phyloP scores from a whole-genome alignment of 805 yeast genomes.

The Candida coquimbonensis region DNA sequence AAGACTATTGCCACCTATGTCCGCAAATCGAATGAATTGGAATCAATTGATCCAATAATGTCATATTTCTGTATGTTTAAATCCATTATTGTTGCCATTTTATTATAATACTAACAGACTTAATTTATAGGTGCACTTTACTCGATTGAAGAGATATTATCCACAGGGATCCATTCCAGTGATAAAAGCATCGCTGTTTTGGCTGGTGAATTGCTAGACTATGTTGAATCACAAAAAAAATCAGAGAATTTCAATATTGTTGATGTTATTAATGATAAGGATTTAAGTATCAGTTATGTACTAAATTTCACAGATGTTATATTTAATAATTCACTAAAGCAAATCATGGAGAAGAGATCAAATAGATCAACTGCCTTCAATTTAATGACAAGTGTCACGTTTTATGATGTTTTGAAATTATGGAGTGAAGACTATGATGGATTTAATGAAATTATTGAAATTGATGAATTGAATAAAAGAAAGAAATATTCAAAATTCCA shows the following conservation, averaged over 20 bases:
- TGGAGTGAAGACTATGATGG: slow-evolving; percentile 25
- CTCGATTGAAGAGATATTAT: slow-evolving; percentile 67
- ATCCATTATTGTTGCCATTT: background rate
- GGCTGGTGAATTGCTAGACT: slow-evolving; percentile 59
- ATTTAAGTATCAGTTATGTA: slow-evolving; percentile 48
- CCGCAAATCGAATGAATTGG: slow-evolving; percentile 52
- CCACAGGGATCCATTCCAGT: slow-evolving; percentile 48
- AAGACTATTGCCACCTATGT: slow-evolving; percentile 32
- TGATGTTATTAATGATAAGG: slow-evolving; percentile 52
- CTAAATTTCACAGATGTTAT: slow-evolving; percentile 51
- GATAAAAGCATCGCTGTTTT: slow-evolving; percentile 49
- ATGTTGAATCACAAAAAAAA: slow-evolving; percentile 53
- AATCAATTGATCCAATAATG: slow-evolving; percentile 52
- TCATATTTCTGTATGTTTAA: slow-evolving; percentile 58
- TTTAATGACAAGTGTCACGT: slow-evolving; percentile 48
- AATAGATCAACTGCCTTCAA: slow-evolving; percentile 41
- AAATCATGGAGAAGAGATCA: slow-evolving; percentile 36
- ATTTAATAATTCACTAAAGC: slow-evolving; percentile 46
- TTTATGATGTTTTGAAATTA: slow-evolving; percentile 42
- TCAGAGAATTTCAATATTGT: slow-evolving; percentile 29
- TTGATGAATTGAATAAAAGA: slow-evolving; percentile 30
- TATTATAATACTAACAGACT: background rate
- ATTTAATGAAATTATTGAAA: slow-evolving; percentile 13
- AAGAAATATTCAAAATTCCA: slow-evolving; percentile 58
- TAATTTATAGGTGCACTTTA: slow-evolving; percentile 33